Conservation (phyloP, 129 eudicot genomes). For the carrot (Daucus carota) region DNA sequence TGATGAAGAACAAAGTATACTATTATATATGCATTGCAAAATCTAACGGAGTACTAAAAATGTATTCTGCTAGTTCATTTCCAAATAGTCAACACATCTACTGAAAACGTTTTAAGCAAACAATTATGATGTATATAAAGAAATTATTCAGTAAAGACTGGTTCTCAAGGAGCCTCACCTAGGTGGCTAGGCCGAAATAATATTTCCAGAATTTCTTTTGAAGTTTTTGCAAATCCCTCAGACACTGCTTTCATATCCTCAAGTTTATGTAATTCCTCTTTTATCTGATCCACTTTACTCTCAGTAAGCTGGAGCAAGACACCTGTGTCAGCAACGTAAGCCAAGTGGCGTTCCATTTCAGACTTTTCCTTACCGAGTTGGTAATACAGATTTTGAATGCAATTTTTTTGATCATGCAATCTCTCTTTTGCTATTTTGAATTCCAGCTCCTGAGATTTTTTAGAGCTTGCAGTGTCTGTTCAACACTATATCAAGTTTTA, state of each 20-base stretch:
- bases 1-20: not conserved
- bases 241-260: constrained; percentile 52
- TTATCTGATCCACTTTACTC: constrained; percentile 41
- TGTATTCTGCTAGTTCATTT: not conserved
- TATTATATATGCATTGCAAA: not conserved
- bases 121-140: not conserved
- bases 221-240: constrained; percentile 63
- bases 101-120: not conserved
- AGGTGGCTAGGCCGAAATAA: constrained; percentile 43
- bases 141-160: not conserved
- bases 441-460: constrained; percentile 56
- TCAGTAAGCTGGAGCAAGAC: constrained; percentile 33
- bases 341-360: constrained; percentile 34
- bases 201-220: constrained; percentile 45
- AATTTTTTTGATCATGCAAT: constrained; percentile 51
- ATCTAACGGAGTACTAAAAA: not conserved
- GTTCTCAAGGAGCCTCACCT: constrained; percentile 11
- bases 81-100: not conserved
- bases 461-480: constrained; percentile 38
- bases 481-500: constrained; percentile 48
- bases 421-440: constrained; percentile 40
- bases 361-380: constrained; percentile 45
- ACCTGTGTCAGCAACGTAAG: constrained; percentile 26
- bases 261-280: constrained; percentile 43
- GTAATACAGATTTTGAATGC: constrained; percentile 42